Base-by-base conservation (phyloP, 257 asterid species). In the Fraxinus quadrangulata region DNA sequence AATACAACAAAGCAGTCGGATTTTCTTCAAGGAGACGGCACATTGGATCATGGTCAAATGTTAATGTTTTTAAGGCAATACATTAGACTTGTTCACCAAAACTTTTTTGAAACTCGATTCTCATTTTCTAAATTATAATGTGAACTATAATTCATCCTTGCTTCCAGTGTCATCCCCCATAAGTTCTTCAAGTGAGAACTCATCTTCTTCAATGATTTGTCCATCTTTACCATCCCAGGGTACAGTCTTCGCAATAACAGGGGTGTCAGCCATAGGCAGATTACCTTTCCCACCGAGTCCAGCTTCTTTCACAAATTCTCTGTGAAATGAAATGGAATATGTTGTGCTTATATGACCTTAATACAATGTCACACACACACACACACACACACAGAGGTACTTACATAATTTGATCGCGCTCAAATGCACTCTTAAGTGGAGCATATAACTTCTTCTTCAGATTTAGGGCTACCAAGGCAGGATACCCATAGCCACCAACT, bases 201-300 rank as follows among this genome's bases (percentile, higher is more conserved):
- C 99, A 10, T 94, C 99, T 80, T 94, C 99, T 88, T 94, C 99
- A 19, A 91, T 82, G 74, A 90, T 80, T 81, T 92, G 83, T 26
- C 97, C 99, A 81, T 94, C 99, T 88, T 94, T 88, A 16, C 99
- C 99, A 26, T 94, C 98, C 98, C 99, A 94, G 0, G 96, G 85
- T 70, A 90, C 98, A 3, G 83, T 92, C 78, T 84, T 89, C 74
- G 76, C 81, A 31, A 94, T 89, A 61, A 34, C 86, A 1, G 99
- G 96, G 75, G 83, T 84, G 61, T 79, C 86, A 7, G 75, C 87
- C 70, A 92, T 63, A 8, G 97, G 90, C 63, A 92, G 85, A 71
- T 79, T 94, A 59, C 97, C 97, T 81, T 87, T 94, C 73, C 98
- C 99, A 5, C 99, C 99, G 2, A 77, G 88, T 77, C 92, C 97